Evolutionary conservation across 768 basidiomycete species (phyloP), one percentile per base, ranked within the genome.

Genomic region (Dacryopinax spathularia): DNA sequence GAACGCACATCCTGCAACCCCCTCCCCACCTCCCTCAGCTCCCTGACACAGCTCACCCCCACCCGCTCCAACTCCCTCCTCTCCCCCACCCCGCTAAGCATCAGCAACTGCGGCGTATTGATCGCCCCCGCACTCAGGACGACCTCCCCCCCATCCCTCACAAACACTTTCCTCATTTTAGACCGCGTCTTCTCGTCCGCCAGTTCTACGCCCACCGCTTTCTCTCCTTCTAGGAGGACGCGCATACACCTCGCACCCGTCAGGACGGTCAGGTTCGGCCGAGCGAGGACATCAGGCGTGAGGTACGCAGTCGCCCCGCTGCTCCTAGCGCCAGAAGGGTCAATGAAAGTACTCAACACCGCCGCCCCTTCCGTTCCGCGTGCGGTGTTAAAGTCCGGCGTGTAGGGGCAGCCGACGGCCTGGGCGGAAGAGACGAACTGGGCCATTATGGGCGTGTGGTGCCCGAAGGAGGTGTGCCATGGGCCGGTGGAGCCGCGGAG

Each of bases 351-450:
- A 3, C 63, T 20, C 65, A 85, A 85, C 72, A 83, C 80, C 66
- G 81, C 82, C 5, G 80, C 80, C 1, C 88, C 88, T 12, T 83
- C 68, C 0, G 85, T 81, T 0, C 86, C 85, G 0, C 72, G 69
- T 1, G 75, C 68, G 2, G 81, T 83, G 63, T 81, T 86, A 63
- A 87, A 80, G 70, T 87, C 84, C 0, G 78, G 75, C 35, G 69
- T 79, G 44, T 75, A 76, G 0, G 81, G 79, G 31, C 87, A 79
- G 0, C 83, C 84, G 1, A 75, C 69, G 16, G 79, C 77, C 27
- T 61, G 41, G 15, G 60, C 60, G 27, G 64, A n/a, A 29, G 60
- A 27, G n/a, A 65, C 31, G 36, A 59, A 41, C 12, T 16, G n/a
- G 15, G 7, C 33, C 25, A 56, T 39, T 16, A 64, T 16, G 60